Conservation (phyloP, 108 stramenopile genomes). For the Nitzschia palea region DNA sequence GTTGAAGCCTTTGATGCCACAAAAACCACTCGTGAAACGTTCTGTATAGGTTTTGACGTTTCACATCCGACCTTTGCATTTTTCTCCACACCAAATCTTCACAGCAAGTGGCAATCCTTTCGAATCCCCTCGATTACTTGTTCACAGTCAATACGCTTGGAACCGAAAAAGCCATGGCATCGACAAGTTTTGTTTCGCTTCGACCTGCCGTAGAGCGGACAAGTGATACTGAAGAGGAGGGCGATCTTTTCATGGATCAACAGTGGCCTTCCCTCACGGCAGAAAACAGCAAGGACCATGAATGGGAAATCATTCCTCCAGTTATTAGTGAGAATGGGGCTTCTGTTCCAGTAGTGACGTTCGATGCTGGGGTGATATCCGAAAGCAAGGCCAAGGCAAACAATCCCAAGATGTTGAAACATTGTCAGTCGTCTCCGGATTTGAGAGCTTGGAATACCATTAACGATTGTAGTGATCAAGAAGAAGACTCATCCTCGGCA, state of each 20-base stretch:
- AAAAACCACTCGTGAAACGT: too few species aligned
- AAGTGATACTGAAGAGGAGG: too few species aligned
- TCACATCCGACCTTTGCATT: too few species aligned
- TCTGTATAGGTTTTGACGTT: too few species aligned
- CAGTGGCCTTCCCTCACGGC: not conserved
- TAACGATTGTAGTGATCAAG: not conserved
- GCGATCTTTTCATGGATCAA: too few species aligned
- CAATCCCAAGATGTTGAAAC: conserved; percentile 18
- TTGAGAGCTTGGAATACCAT: conserved; percentile 7
- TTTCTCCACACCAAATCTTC: not conserved
- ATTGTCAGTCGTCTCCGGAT: conserved; percentile 31
- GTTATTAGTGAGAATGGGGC: too few species aligned
- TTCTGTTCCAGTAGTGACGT: not conserved
- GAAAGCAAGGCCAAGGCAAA: not conserved
- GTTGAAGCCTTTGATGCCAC: too few species aligned
- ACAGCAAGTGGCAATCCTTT: not conserved
- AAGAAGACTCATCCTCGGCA: not conserved
- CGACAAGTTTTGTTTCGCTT: conserved; percentile 13
- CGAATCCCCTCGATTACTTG: not conserved
- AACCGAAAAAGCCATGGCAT: not conserved
- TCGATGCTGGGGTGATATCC: not conserved
- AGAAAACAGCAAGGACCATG: not conserved
- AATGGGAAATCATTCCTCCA: conserved; percentile 30
- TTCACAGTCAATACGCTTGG: not conserved
- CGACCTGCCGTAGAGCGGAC: too few species aligned